Conservation (phyloP, 106 monocot species). For the Allium sativum region DNA sequence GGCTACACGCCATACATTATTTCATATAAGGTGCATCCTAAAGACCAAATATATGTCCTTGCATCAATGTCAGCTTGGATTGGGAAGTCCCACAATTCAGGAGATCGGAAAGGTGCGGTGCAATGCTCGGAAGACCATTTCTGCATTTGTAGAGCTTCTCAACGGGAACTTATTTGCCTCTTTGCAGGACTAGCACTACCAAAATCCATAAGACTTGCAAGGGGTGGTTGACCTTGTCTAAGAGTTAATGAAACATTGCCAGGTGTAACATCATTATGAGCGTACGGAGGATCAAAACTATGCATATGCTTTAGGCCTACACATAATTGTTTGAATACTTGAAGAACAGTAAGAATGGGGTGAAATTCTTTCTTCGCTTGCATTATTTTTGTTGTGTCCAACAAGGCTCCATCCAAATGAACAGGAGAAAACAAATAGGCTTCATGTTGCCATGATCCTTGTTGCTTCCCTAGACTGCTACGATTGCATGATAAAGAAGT, state of each 20-base stretch:
- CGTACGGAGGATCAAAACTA: conserved; percentile 88
- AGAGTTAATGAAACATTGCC: conserved; percentile 87
- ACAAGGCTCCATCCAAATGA: conserved; percentile 57
- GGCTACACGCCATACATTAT: conserved; percentile 89
- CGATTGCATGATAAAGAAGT: conserved; percentile 85
- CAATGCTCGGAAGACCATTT: conserved; percentile 67
- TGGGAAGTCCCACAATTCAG: conserved; percentile 57
- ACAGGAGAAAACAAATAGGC: conserved; percentile 69
- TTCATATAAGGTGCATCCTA: conserved; percentile 92
- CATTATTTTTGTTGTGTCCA: conserved; percentile 46
- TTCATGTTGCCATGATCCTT: conserved; percentile 45
- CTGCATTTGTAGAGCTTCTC: conserved; percentile 87
- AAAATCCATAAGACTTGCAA: conserved; percentile 98
- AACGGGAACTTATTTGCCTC: conserved; percentile 69
- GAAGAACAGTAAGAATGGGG: conserved; percentile 38
- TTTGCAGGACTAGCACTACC: conserved; percentile 85
- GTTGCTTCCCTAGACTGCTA: conserved; percentile 60
- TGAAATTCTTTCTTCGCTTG: conserved; percentile 56
- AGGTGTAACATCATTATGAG: conserved; percentile 96
- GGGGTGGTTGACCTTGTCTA: conserved; percentile 58
- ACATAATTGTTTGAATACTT: conserved; percentile 74
- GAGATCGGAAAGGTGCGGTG: conserved; percentile 55
- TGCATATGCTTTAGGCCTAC: conserved; percentile 96
- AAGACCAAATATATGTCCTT: conserved; percentile 92
- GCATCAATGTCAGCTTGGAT: conserved; percentile 77